A percentile compares a stretch with the other conserved stretches of the same genome.
Conservation (phyloP, 1,284 basidiomycete species). For the Ustilago lituana region DNA sequence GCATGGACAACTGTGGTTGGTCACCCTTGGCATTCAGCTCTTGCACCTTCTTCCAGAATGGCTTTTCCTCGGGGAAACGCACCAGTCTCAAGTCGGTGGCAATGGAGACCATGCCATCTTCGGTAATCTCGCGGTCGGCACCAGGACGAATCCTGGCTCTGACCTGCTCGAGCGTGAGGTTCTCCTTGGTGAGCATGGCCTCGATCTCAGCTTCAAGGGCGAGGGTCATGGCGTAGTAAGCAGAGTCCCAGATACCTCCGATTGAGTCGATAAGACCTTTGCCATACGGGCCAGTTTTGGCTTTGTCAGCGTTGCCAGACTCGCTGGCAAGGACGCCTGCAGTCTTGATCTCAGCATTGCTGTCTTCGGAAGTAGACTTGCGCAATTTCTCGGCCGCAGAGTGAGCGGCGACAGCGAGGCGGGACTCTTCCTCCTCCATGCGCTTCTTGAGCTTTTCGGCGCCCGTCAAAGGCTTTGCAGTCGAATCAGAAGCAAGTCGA, state of each 20-base stretch:
- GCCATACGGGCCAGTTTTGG: conserved; percentile 59
- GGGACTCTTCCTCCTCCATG: conserved; percentile 39
- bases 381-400: conserved; percentile 42
- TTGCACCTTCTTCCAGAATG: conserved; percentile 52
- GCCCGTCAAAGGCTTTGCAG: conserved; percentile 4
- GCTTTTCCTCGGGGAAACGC: conserved; percentile 54
- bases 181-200: conserved; percentile 29
- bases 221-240: conserved; percentile 61
- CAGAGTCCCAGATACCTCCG: conserved; percentile 68
- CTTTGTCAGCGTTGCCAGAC: neutral
- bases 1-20: conserved; percentile 38
- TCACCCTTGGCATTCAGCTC: conserved; percentile 52
- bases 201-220: conserved; percentile 47
- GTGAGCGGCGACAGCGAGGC: conserved; percentile 44
- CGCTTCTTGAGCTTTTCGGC: conserved; percentile 37
- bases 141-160: conserved; percentile 37
- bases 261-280: conserved; percentile 68
- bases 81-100: conserved; percentile 54
- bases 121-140: conserved; percentile 30
- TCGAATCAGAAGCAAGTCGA: neutral
- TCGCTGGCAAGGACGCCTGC: conserved; percentile 15
- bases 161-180: conserved; percentile 52
- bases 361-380: neutral
- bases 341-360: conserved; percentile 22
- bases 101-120: conserved; percentile 36